These are phyloP conservation scores for Pelargonium citronellum DNA, from an alignment of 441 rosid genomes.

Conservation along the genomic window DNA sequence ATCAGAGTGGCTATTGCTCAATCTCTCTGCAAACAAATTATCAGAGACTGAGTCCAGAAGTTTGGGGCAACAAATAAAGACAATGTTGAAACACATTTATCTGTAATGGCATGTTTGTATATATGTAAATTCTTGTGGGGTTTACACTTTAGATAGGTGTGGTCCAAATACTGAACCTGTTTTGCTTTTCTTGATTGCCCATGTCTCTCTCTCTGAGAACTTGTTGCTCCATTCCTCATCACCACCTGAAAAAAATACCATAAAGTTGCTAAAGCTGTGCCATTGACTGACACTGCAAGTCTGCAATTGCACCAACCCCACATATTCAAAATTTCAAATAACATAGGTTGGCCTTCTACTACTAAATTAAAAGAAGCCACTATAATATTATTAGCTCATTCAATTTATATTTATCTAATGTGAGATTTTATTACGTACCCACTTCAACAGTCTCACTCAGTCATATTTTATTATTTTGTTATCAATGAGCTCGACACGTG, in stretches of 20 bases:
- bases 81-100: slow-evolving; percentile 12
- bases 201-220: slow-evolving; percentile 80
- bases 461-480: too few species aligned
- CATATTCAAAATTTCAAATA: slow-evolving; percentile 36
- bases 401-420: too few species aligned
- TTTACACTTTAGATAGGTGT: slow-evolving; percentile 18
- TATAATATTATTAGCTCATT: too few species aligned
- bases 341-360: not conserved
- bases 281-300: slow-evolving; percentile 33
- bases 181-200: slow-evolving; percentile 69
- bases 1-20: slow-evolving; percentile 44
- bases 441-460: too few species aligned
- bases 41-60: not conserved
- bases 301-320: slow-evolving; percentile 35
- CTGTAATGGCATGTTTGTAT: slow-evolving; percentile 12
- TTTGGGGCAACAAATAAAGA: not conserved
- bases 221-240: slow-evolving; percentile 69
- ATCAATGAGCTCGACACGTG: too few species aligned
- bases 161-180: slow-evolving; percentile 71
- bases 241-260: slow-evolving; percentile 45
- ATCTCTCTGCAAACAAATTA: slow-evolving; percentile 35
- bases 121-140: slow-evolving; percentile 11
- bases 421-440: too few species aligned
- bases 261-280: slow-evolving; percentile 53
- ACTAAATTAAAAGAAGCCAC: slow-evolving; percentile 11